Conservation (phyloP, 768 basidiomycete genomes). For the Lyophyllum decastes region DNA sequence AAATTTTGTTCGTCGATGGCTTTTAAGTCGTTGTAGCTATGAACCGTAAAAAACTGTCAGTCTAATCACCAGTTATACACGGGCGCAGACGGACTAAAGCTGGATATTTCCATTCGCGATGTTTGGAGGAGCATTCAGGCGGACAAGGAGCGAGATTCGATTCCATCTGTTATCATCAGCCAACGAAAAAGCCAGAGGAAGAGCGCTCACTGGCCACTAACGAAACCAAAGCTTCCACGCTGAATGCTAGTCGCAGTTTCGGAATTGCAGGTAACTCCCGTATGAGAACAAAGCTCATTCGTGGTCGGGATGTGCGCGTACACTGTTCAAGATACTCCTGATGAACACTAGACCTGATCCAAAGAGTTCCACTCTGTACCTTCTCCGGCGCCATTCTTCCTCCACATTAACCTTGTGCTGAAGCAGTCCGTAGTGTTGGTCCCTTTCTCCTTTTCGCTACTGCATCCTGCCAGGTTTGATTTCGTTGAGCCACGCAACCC, state of each 20-base stretch:
- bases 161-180: slow-evolving; percentile 56
- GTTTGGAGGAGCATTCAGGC: slow-evolving; percentile 68
- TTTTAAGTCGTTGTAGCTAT: slow-evolving; percentile 68
- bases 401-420: slow-evolving; percentile 77
- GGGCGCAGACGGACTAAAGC: slow-evolving; percentile 56
- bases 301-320: slow-evolving; percentile 78
- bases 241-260: slow-evolving; percentile 76
- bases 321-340: slow-evolving; percentile 40
- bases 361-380: slow-evolving; percentile 41
- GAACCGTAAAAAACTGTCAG: neutral
- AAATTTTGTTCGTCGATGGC: slow-evolving; percentile 61
- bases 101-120: slow-evolving; percentile 72
- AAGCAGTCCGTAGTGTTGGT: slow-evolving; percentile 71
- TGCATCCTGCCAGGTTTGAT: slow-evolving; percentile 54
- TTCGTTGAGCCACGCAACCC: slow-evolving; percentile 72
- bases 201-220: slow-evolving; percentile 57
- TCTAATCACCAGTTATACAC: slow-evolving; percentile 7
- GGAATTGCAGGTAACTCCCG: slow-evolving; percentile 61
- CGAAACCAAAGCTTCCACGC: slow-evolving; percentile 66
- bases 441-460: slow-evolving; percentile 54
- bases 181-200: neutral
- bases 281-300: slow-evolving; percentile 57
- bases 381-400: slow-evolving; percentile 64
- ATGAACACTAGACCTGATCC: neutral
- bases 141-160: slow-evolving; percentile 69